Evolutionary conservation across 1,284 basidiomycete genomes (phyloP).

Genomic region (Pseudomicrostroma phylloplanum): DNA sequence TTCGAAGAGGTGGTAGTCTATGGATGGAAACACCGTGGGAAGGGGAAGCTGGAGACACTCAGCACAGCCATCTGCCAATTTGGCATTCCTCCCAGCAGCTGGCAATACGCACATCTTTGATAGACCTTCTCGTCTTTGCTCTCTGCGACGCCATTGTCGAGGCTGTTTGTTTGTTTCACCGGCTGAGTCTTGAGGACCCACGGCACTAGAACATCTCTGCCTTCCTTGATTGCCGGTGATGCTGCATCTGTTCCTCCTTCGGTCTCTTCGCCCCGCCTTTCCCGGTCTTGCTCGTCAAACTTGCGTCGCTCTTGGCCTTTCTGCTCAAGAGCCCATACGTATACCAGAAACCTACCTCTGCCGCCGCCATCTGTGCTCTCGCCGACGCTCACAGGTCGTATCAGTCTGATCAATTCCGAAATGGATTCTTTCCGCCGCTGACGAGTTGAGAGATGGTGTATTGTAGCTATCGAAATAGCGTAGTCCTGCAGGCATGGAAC

Average conservation of each 20-base stretch:
- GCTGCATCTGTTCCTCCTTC: slow-evolving; percentile 3
- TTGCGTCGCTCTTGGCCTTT: slow-evolving; percentile 54
- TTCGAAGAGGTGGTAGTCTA: slow-evolving; percentile 47
- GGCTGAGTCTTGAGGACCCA: slow-evolving; percentile 34
- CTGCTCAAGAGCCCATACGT: slow-evolving; percentile 98
- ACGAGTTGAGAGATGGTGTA: slow-evolving; percentile 46
- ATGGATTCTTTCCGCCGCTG: slow-evolving; percentile 31
- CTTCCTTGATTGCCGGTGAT: slow-evolving; percentile 13
- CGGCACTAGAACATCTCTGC: slow-evolving; percentile 46
- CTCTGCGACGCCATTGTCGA: neutral
- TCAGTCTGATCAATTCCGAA: slow-evolving; percentile 37
- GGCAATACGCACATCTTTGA: slow-evolving; percentile 30
- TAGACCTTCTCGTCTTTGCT: slow-evolving; percentile 24
- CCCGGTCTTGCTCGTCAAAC: slow-evolving; percentile 26
- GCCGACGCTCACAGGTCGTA: slow-evolving; percentile 17
- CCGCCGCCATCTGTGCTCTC: neutral
- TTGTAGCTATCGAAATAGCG: slow-evolving; percentile 48
- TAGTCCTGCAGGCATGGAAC: slow-evolving; percentile 18
- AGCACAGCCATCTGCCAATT: neutral
- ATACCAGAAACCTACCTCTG: slow-evolving; percentile 72
- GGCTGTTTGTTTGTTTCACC: neutral
- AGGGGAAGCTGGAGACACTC: neutral
- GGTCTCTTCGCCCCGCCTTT: slow-evolving; percentile 10
- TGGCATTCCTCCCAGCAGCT: neutral
- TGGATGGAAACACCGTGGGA: neutral